A percentile compares a stretch with the other conserved stretches of the same genome.
phyloP scores from a whole-genome alignment of 2,329 filamentous ascomycete genomes.

The Aureobasidium melanogenum region DNA sequence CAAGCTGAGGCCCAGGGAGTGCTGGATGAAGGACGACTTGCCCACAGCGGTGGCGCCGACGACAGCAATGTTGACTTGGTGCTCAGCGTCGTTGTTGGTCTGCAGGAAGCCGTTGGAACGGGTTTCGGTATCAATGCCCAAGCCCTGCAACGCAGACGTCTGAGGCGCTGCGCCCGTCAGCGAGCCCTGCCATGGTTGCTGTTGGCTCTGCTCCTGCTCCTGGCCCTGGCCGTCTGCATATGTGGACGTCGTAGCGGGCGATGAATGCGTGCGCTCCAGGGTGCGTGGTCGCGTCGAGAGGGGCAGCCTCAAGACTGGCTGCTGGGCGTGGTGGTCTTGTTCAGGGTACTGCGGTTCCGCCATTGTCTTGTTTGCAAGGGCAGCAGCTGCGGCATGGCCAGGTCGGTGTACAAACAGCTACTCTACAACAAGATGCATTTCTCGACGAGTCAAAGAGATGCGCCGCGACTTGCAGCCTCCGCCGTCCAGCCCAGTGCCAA shows the following conservation, averaged over 20 bases:
- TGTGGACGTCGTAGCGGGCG: conserved; percentile 16
- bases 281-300: conserved; percentile 15
- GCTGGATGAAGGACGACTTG: conserved; percentile 52
- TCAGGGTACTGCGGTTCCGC: background rate
- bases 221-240: background rate
- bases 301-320: background rate
- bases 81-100: conserved; percentile 25
- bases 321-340: background rate
- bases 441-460: background rate
- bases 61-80: conserved; percentile 51
- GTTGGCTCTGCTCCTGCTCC: background rate
- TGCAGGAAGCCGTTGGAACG: conserved; percentile 10
- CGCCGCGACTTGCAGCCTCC: background rate
- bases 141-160: background rate
- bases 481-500: background rate
- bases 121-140: background rate
- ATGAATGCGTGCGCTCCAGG: conserved; percentile 21
- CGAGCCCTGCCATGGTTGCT: background rate
- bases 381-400: background rate
- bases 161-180: background rate
- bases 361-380: background rate
- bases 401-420: background rate
- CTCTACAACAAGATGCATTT: background rate
- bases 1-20: conserved; percentile 45
- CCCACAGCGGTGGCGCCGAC: conserved; percentile 46